These are phyloP conservation scores for Agastache rugosa DNA, from an alignment of 257 asterid genomes.

Conservation along the genomic window DNA sequence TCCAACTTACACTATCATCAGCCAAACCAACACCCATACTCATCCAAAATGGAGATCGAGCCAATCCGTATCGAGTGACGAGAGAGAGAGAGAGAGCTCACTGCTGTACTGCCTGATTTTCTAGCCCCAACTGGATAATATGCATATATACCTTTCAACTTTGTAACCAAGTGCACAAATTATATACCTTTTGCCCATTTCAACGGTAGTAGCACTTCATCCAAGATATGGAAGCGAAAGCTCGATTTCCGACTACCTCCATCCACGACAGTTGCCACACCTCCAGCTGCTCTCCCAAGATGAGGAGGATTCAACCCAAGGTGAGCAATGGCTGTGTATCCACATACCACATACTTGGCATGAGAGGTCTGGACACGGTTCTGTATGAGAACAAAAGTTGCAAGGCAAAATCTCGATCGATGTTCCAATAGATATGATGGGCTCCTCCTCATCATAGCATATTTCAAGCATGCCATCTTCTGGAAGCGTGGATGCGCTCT, in stretches of 20 bases:
- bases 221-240: background rate
- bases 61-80: background rate
- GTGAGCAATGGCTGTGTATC: constrained; percentile 83
- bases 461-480: constrained; percentile 44
- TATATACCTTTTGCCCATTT: constrained; percentile 1
- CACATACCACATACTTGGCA: constrained; percentile 71
- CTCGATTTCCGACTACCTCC: constrained; percentile 41
- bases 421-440: constrained; percentile 39
- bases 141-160: background rate
- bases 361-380: constrained; percentile 75
- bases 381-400: constrained; percentile 59
- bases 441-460: constrained; percentile 50
- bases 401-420: constrained; percentile 47
- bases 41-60: background rate
- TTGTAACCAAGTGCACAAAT: background rate
- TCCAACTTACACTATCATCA: background rate
- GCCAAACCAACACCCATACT: constrained; percentile 30
- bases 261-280: constrained; percentile 77
- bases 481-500: constrained; percentile 40
- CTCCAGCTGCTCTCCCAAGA: constrained; percentile 57
- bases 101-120: background rate
- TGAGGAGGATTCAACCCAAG: constrained; percentile 65
- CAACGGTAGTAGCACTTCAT: background rate
- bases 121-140: background rate
- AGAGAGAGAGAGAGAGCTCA: constrained; percentile 30